A percentile compares a stretch with the other conserved stretches of the same genome.
Conservation (phyloP, 495 filamentous ascomycete genomes). For the Tuber magnatum region DNA sequence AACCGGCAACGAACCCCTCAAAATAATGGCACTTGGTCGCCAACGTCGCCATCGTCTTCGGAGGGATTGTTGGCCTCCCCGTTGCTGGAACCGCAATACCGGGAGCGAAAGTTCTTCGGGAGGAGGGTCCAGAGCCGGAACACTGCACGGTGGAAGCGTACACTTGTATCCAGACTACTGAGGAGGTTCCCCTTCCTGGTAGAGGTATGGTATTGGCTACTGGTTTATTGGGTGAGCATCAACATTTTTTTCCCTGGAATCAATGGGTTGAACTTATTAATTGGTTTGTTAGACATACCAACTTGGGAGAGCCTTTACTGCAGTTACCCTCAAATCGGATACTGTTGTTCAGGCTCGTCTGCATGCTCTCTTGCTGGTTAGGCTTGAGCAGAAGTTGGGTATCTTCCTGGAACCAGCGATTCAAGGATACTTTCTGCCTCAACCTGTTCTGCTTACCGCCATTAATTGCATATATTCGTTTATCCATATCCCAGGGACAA, state of each 20-base stretch:
- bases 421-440: slow-evolving; percentile 27
- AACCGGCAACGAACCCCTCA: slow-evolving; percentile 29
- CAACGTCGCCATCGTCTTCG: slow-evolving; percentile 15
- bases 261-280: background rate
- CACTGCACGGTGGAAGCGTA: slow-evolving; percentile 30
- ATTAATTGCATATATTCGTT: slow-evolving; percentile 68
- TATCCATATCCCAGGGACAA: slow-evolving; percentile 75
- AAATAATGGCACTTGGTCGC: slow-evolving; percentile 19
- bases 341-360: slow-evolving; percentile 53
- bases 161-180: slow-evolving; percentile 20
- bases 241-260: background rate
- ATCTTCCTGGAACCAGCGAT: slow-evolving; percentile 45
- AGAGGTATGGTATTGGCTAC: slow-evolving; percentile 39
- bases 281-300: slow-evolving; percentile 46
- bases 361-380: slow-evolving; percentile 54
- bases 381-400: slow-evolving; percentile 49
- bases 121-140: slow-evolving; percentile 28
- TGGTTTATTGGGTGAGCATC: slow-evolving; percentile 36
- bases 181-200: slow-evolving; percentile 34
- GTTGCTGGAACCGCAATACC: slow-evolving; percentile 22
- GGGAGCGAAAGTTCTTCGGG: slow-evolving; percentile 29
- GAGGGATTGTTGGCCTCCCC: slow-evolving; percentile 14
- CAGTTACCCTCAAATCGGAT: slow-evolving; percentile 52
- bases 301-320: slow-evolving; percentile 56
- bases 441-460: slow-evolving; percentile 25